Conservation (phyloP, 2,329 filamentous ascomycete genomes). For the Calonectria pseudoreteaudii region DNA sequence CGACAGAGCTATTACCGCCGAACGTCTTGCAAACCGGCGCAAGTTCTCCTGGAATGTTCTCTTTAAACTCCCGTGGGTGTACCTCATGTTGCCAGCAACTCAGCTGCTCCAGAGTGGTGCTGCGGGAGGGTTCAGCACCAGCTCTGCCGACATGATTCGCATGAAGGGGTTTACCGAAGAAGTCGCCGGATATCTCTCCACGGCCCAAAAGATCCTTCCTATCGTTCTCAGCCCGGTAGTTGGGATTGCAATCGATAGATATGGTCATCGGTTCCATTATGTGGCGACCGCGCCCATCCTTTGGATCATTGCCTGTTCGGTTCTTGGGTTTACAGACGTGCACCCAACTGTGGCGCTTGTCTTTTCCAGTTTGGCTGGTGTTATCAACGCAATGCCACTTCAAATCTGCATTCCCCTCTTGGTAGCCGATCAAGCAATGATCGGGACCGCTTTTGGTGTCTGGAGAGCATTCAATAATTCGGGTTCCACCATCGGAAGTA, state of each 20-base stretch:
- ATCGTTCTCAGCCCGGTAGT: slow-evolving; percentile 35
- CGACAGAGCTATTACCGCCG: slow-evolving; percentile 21
- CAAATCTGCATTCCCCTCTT: slow-evolving; percentile 39
- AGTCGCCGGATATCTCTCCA: slow-evolving; percentile 36
- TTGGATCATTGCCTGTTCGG: slow-evolving; percentile 33
- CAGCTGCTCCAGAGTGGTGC: slow-evolving; percentile 38
- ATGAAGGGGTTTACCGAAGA: slow-evolving; percentile 41
- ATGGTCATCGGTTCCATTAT: slow-evolving; percentile 39
- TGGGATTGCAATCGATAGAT: slow-evolving; percentile 35
- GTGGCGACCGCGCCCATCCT: slow-evolving; percentile 36
- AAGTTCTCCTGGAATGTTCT: slow-evolving; percentile 35
- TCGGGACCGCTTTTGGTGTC: slow-evolving; percentile 39
- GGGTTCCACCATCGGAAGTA: slow-evolving; percentile 37
- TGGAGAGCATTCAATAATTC: slow-evolving; percentile 42
- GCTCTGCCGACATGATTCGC: slow-evolving; percentile 37
- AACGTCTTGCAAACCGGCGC: slow-evolving; percentile 8
- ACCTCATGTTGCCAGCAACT: slow-evolving; percentile 39
- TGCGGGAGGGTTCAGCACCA: slow-evolving; percentile 33
- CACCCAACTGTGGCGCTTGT: slow-evolving; percentile 37
- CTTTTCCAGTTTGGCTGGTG: slow-evolving; percentile 30
- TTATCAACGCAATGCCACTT: slow-evolving; percentile 39
- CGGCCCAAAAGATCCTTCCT: slow-evolving; percentile 32
- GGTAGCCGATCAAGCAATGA: slow-evolving; percentile 38
- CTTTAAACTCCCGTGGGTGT: slow-evolving; percentile 33
- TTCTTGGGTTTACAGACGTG: slow-evolving; percentile 36